phyloP scores from a whole-genome alignment of 2,329 filamentous ascomycete genomes.

The Anisogramma anomala region DNA sequence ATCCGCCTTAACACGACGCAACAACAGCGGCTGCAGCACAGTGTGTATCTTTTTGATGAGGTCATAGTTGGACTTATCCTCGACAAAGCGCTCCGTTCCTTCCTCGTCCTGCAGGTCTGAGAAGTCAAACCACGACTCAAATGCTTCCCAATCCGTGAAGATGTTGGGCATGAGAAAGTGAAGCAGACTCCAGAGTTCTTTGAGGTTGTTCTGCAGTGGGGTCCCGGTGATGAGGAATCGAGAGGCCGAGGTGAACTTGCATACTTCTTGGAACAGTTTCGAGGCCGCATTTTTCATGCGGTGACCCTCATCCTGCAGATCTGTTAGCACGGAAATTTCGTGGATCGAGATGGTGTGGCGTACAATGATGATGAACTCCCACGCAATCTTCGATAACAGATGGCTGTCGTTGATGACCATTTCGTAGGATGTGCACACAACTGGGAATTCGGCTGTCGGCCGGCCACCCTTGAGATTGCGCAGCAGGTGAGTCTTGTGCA shows the following conservation, averaged over 20 bases:
- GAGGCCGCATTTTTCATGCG: slow-evolving; percentile 96
- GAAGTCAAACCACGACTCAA: slow-evolving; percentile 96
- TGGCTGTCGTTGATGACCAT: slow-evolving; percentile 88
- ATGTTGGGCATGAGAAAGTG: slow-evolving; percentile 89
- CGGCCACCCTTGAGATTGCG: slow-evolving; percentile 51
- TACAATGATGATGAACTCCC: slow-evolving; percentile 95
- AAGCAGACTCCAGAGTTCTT: slow-evolving; percentile 86
- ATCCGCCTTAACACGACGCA: slow-evolving; percentile 83
- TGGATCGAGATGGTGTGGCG: slow-evolving; percentile 19
- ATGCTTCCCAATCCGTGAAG: slow-evolving; percentile 85
- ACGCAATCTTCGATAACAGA: slow-evolving; percentile 70
- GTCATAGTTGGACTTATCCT: slow-evolving; percentile 65
- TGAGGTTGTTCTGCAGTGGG: slow-evolving; percentile 87
- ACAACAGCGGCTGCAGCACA: slow-evolving; percentile 79
- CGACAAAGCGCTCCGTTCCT: slow-evolving; percentile 65
- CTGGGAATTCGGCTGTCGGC: slow-evolving; percentile 60
- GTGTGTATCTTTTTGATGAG: slow-evolving; percentile 82
- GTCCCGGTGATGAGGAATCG: slow-evolving; percentile 89
- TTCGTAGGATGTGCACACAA: slow-evolving; percentile 91
- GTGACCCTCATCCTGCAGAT: slow-evolving; percentile 72
- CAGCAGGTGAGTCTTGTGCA: slow-evolving; percentile 63
- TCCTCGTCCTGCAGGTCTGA: slow-evolving; percentile 78
- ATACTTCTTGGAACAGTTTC: slow-evolving; percentile 75
- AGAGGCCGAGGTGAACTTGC: slow-evolving; percentile 82
- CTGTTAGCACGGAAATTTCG: slow-evolving; percentile 13